Percentiles rank a stretch among this genome's conserved stretches.
phyloP scores from a whole-genome alignment of 768 basidiomycete species.

The Nevesoporus exiguus region DNA sequence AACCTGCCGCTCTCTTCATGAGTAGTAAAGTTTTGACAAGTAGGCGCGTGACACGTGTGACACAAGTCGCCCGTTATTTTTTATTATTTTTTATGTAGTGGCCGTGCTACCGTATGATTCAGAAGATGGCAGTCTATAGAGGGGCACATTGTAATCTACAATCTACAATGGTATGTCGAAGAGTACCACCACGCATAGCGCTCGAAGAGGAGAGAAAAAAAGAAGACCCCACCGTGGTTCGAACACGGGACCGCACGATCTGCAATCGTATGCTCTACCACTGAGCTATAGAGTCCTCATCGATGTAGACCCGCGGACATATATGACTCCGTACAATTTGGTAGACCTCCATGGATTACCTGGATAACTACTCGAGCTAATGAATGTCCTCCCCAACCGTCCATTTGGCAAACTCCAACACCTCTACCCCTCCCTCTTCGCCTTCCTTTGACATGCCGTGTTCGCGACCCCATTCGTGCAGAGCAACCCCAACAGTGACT shows the following conservation, averaged over 20 bases:
- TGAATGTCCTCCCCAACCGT: constrained; percentile 47
- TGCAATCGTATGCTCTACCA: constrained; percentile 61
- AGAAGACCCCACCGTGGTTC: constrained; percentile 48
- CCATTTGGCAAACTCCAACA: constrained; percentile 62
- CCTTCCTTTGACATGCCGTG: constrained; percentile 40
- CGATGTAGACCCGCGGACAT: too few species aligned
- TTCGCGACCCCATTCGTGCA: constrained; percentile 54
- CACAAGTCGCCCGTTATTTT: not conserved
- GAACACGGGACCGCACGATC: constrained; percentile 58
- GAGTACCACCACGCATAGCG: too few species aligned
- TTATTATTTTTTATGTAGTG: constrained; percentile 10
- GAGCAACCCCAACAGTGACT: constrained; percentile 28
- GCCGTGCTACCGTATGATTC: not conserved
- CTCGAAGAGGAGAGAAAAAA: too few species aligned
- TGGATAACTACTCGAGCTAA: not conserved
- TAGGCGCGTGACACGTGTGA: not conserved
- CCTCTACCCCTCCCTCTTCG: constrained; percentile 33
- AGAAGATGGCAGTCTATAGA: too few species aligned
- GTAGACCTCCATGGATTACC: too few species aligned
- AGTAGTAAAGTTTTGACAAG: constrained; percentile 4
- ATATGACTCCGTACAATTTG: too few species aligned
- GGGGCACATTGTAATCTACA: too few species aligned
- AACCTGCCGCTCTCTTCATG: constrained; percentile 41
- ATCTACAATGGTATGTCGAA: too few species aligned
- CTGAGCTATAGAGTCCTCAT: constrained; percentile 36